phyloP scores from a whole-genome alignment of 1,139 yeast genomes.

The Saccharomyces hybrid region DNA sequence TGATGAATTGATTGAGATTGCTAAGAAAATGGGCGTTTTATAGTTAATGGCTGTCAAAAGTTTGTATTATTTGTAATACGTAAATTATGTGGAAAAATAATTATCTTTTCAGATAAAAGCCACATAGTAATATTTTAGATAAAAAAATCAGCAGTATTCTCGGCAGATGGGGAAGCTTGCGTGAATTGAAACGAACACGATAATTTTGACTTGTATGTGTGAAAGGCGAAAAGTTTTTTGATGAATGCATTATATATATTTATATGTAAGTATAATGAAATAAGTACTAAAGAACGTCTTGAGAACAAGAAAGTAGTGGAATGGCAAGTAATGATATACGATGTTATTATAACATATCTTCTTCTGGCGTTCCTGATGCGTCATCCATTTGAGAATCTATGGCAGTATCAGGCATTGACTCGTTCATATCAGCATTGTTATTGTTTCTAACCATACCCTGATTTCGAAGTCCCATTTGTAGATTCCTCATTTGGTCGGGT shows the following conservation, averaged over 20 bases:
- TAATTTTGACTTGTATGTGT: not conserved
- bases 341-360: constrained; percentile 16
- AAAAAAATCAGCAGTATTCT: too few species aligned
- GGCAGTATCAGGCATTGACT: constrained; percentile 9
- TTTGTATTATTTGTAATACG: not conserved
- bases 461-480: constrained; percentile 23
- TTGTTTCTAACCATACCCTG: constrained; percentile 5
- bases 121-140: not conserved
- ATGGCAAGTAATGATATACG: not conserved
- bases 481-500: constrained; percentile 22
- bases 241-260: not conserved
- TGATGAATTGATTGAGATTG: constrained; percentile 14
- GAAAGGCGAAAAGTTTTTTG: not conserved
- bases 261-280: not conserved
- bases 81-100: not conserved
- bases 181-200: too few species aligned
- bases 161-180: too few species aligned
- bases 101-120: not conserved
- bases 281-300: not conserved
- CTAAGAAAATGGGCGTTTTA: constrained; percentile 11
- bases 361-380: constrained; percentile 26
- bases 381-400: constrained; percentile 16
- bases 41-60: not conserved
- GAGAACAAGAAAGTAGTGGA: not conserved
- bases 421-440: constrained; percentile 6